A percentile compares a stretch with the other conserved stretches of the same genome.
phyloP scores from a whole-genome alignment of 2,329 filamentous ascomycete species.

The Ilyonectria destructans region DNA sequence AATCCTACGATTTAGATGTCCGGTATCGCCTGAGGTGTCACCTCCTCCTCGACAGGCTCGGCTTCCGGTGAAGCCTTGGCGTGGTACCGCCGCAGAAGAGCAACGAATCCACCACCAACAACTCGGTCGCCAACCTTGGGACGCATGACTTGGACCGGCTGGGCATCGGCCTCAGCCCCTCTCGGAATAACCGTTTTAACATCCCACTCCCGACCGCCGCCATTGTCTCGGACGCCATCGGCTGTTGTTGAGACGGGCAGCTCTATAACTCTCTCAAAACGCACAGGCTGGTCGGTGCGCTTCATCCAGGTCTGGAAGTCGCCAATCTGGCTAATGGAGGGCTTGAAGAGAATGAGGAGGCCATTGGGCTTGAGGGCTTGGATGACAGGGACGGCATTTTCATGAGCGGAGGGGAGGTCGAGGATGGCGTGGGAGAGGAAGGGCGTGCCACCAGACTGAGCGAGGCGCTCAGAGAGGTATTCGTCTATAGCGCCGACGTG shows the following conservation, averaged over 20 bases:
- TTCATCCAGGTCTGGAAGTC: constrained; percentile 69
- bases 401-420: constrained; percentile 78
- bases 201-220: constrained; percentile 75
- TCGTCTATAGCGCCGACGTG: constrained; percentile 77
- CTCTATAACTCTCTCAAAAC: constrained; percentile 74
- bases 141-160: constrained; percentile 58
- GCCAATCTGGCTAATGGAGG: constrained; percentile 84
- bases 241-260: constrained; percentile 61
- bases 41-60: constrained; percentile 27
- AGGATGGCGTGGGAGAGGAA: constrained; percentile 83
- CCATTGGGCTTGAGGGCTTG: constrained; percentile 77
- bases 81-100: constrained; percentile 56
- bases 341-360: constrained; percentile 79
- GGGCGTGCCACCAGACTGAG: constrained; percentile 60
- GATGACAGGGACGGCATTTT: constrained; percentile 62
- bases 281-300: constrained; percentile 67
- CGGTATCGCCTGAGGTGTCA: background rate
- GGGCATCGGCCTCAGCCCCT: constrained; percentile 39
- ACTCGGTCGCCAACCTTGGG: constrained; percentile 60
- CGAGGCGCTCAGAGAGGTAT: constrained; percentile 72
- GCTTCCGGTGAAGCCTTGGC: constrained; percentile 23
- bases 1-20: background rate
- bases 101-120: constrained; percentile 60
- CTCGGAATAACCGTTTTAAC: constrained; percentile 65
- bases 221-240: constrained; percentile 62